Conservation (phyloP, 352 stramenopile genomes). For the Phytopythium ostracodes region DNA sequence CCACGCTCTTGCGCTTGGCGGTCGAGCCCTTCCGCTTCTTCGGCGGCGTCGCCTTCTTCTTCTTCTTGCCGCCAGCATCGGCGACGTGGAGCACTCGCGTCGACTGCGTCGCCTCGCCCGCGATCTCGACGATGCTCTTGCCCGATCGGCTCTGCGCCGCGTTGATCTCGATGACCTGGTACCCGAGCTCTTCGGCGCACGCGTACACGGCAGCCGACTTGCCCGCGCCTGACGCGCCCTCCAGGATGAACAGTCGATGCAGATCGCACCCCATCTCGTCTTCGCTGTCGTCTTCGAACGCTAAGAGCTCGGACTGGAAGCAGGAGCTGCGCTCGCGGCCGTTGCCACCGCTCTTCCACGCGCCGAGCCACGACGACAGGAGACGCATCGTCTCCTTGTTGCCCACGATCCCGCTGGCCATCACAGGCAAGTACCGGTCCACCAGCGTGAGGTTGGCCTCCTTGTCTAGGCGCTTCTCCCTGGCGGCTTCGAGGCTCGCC, state of each 20-base stretch:
- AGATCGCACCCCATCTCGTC: conserved; percentile 47
- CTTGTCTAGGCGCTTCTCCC: conserved; percentile 38
- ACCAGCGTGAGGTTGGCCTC: conserved; percentile 58
- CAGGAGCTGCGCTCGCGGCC: conserved; percentile 38
- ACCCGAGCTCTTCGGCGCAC: conserved; percentile 75
- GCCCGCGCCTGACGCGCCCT: conserved; percentile 62
- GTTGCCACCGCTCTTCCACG: conserved; percentile 61
- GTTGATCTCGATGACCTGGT: conserved; percentile 86
- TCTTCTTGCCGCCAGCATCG: conserved; percentile 30
- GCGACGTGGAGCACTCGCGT: conserved; percentile 63
- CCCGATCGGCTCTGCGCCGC: conserved; percentile 68
- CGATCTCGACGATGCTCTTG: conserved; percentile 66
- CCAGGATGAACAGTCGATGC: conserved; percentile 67
- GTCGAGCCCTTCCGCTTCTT: conserved; percentile 33
- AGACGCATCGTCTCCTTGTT: conserved; percentile 59
- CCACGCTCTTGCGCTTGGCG: conserved; percentile 32
- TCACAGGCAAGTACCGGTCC: conserved; percentile 59
- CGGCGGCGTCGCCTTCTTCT: conserved; percentile 30
- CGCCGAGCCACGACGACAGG: conserved; percentile 66
- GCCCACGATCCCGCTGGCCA: conserved; percentile 55
- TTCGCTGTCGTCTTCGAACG: conserved; percentile 61
- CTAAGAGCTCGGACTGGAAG: conserved; percentile 62
- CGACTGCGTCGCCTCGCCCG: conserved; percentile 81
- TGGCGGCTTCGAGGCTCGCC: conserved; percentile 35
- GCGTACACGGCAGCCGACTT: conserved; percentile 82